Evolutionary conservation across 345 rosid species (phyloP).

Genomic region (Gossypium ekmanianum): DNA sequence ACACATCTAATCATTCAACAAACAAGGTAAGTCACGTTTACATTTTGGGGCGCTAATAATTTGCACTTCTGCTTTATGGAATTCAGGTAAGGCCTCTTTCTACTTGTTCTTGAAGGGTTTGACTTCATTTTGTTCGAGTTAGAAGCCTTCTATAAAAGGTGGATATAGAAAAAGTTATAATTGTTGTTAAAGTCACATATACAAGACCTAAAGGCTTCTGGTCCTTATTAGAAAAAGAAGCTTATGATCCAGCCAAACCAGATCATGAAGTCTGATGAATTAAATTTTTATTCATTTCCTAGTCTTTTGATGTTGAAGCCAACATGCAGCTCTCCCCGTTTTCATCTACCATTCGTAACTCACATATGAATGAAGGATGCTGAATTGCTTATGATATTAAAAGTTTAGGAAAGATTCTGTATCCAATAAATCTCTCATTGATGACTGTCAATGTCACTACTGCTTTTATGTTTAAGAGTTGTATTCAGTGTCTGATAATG

Average conservation of each 20-base stretch:
- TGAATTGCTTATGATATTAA: neutral
- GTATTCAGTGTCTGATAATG: slow-evolving; percentile 1
- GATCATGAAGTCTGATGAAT: neutral
- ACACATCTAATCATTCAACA: slow-evolving; percentile 19
- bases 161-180: neutral
- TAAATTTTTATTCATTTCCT: neutral
- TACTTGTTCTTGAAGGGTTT: neutral
- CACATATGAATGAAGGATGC: neutral
- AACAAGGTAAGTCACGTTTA: slow-evolving; percentile 32
- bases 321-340: neutral
- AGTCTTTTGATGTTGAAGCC: neutral
- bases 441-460: neutral
- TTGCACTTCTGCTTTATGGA: neutral
- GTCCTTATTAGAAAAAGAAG: slow-evolving; percentile 5
- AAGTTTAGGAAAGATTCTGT: neutral
- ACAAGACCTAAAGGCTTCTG: neutral
- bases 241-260: neutral
- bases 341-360: neutral
- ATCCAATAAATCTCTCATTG: neutral
- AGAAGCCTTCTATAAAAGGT: neutral
- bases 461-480: neutral
- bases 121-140: neutral
- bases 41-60: neutral
- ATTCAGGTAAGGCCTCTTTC: neutral
- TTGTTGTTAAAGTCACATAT: neutral